A percentile compares a stretch with the other conserved stretches of the same genome.
Evolutionary conservation across 78 protist genomes (phyloP).

Genomic region (Acrasis kona): DNA sequence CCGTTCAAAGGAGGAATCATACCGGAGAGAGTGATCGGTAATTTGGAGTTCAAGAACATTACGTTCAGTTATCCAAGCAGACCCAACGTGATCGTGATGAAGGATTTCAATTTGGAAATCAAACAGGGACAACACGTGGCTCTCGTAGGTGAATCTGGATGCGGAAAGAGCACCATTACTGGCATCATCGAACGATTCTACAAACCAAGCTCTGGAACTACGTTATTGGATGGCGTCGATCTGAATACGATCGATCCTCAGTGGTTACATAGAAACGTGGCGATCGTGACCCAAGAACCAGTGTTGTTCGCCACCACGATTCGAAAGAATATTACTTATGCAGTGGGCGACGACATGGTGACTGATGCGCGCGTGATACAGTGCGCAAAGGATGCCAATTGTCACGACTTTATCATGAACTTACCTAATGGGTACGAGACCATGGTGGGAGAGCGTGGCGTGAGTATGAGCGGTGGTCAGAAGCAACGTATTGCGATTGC

Average conservation of each 20-base stretch:
- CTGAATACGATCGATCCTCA: not conserved
- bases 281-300: conserved; percentile 26
- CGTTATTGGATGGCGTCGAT: not conserved
- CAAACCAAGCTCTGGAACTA: not conserved
- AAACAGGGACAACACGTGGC: conserved; percentile 32
- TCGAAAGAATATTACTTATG: conserved; percentile 21
- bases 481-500: conserved; percentile 89
- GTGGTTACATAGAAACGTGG: conserved; percentile 2
- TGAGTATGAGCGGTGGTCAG: conserved; percentile 80
- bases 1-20: not conserved
- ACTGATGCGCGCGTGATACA: conserved; percentile 14
- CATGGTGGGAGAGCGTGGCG: conserved; percentile 79
- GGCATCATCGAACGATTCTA: not conserved
- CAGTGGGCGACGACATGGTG: not conserved
- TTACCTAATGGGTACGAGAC: conserved; percentile 77
- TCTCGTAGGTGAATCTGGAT: conserved; percentile 75
- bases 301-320: conserved; percentile 20
- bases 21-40: not conserved
- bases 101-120: conserved; percentile 33
- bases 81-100: conserved; percentile 36
- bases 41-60: conserved; percentile 48
- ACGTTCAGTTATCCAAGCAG: conserved; percentile 58
- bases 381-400: conserved; percentile 83
- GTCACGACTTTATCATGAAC: conserved; percentile 70
- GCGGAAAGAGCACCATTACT: conserved; percentile 60